Percentiles rank a stretch among this genome's conserved stretches.
These are phyloP conservation scores for Solanum pimpinellifolium DNA, from an alignment of 257 asterid genomes.

Conservation along the genomic window DNA sequence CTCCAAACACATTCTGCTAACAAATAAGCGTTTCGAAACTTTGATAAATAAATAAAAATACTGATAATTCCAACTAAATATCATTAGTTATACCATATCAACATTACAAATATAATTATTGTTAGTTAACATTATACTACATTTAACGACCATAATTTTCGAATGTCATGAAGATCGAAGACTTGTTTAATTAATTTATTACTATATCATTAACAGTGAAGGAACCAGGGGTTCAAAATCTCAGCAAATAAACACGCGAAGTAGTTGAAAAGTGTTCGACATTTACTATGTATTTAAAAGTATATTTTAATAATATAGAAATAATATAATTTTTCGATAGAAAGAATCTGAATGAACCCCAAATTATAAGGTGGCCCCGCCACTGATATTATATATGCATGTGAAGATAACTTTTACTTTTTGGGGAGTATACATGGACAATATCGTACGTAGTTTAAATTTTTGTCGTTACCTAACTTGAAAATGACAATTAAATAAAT, in stretches of 20 bases:
- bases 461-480: background rate
- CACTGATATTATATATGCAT: background rate
- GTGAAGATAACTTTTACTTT: background rate
- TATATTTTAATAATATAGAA: too few relatives aligned
- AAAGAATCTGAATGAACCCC: rapidly evolving
- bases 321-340: too few relatives aligned
- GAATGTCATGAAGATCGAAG: background rate
- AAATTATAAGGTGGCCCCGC: too few relatives aligned
- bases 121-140: background rate
- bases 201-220: too few relatives aligned
- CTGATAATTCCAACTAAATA: background rate
- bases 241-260: too few relatives aligned
- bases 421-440: background rate
- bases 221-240: too few relatives aligned
- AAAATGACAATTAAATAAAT: background rate
- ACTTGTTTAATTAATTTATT: background rate
- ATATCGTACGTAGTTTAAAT: background rate
- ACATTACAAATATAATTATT: background rate
- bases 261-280: rapidly evolving
- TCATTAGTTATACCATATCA: background rate
- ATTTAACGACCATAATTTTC: background rate
- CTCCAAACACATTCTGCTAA: background rate
- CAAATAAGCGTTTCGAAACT: background rate
- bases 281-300: too few relatives aligned
- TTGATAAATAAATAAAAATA: background rate